Conservation (phyloP, 139 green algal species). For the Tetradesmus lagerheimii region DNA sequence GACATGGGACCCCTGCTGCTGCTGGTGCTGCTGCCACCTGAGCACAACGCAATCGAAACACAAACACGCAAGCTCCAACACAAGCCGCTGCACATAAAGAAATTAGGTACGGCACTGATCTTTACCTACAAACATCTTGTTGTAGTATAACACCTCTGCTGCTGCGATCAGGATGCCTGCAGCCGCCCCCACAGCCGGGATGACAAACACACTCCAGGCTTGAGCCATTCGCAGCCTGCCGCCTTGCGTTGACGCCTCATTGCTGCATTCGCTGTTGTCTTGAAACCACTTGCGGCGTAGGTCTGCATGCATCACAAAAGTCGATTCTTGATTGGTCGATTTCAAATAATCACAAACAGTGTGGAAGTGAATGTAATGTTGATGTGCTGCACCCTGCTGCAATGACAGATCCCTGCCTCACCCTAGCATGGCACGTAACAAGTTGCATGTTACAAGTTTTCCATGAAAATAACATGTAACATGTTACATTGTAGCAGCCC, state of each 20-base stretch:
- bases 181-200: neutral
- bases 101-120: no score
- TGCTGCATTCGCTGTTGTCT: neutral
- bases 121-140: constrained; percentile 22
- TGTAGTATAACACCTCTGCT: constrained; percentile 20
- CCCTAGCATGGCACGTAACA: neutral
- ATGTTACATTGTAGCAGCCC: neutral
- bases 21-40: no score
- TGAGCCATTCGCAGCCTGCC: neutral
- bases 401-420: neutral
- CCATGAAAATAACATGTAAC: neutral
- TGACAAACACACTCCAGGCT: neutral
- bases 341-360: neutral
- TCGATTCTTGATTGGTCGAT: no score
- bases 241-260: neutral
- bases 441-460: neutral
- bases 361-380: neutral
- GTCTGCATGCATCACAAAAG: no score
- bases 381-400: neutral
- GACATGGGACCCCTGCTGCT: no score
- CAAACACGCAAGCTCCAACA: no score
- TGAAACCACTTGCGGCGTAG: neutral
- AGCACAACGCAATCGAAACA: no score
- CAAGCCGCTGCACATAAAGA: no score
- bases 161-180: neutral